Evolutionary conservation across 495 filamentous ascomycete genomes (phyloP), one percentile per base, ranked within the genome.

Genomic region (Podospora anserina): DNA sequence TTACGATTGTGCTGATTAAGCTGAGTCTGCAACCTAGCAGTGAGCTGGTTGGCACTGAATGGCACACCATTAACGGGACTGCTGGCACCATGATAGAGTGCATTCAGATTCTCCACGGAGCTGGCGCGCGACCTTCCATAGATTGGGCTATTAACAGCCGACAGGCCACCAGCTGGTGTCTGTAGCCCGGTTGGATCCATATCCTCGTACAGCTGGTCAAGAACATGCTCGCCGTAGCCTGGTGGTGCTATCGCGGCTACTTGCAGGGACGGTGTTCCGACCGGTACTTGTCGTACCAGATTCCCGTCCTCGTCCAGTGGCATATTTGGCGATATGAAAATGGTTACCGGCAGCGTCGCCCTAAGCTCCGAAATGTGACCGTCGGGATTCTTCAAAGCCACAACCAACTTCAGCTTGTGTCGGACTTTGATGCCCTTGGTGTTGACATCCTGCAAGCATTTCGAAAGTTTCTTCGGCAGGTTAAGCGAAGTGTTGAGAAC

Each of bases 321-420:
- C 75, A 96, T 87, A 72, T 92, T 91, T 18, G 95, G 95, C 15
- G 95, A 99, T 70, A 98, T 96, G 79, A 94, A 97, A 39, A 99
- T 88, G 34, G 89, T 89, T 34, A 99, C 86, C 3, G 93, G 92
- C 27, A 97, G 85, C 19, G 90, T 92, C 56, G 92, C 92, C 20
- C 93, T 91, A 61, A 97, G 86, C 87, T 97, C 93, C 62, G 93
- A 97, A 57, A 92, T 83, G 76, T 97, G 95, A 0, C 92, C 93
- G 78, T 99, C 95, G 0, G 95, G 94, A 71, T 98, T 97, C 70
- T 92, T 89, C 34, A 99, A 83, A 69, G 93, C 90, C 66, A 99
- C 88, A 65, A 90, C 89, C 74, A 97, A 86, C 78, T 89, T 90
- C 61, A 97, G 81, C 80, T 92, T 94, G 76, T 99, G 95, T 58